A percentile compares a stretch with the other conserved stretches of the same genome.
phyloP scores from a whole-genome alignment of 2,329 filamentous ascomycete species.

The Hypoxylon sp. region DNA sequence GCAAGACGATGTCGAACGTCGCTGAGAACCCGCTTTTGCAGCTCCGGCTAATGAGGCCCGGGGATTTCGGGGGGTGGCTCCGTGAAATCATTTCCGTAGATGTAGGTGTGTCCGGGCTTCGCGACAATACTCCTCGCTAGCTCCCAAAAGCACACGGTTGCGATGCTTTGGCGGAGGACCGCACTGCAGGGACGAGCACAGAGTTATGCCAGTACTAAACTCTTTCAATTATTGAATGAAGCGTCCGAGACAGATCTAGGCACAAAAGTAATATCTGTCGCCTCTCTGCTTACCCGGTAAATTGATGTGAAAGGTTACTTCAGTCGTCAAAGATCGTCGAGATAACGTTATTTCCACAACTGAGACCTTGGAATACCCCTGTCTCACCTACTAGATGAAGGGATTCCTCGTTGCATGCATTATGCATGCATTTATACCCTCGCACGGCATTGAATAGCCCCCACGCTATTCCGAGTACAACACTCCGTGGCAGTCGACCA shows the following conservation, averaged over 20 bases:
- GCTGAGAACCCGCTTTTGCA: constrained; percentile 34
- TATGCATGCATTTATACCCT: constrained; percentile 38
- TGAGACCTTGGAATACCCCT: constrained; percentile 18
- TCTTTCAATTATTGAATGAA: neutral
- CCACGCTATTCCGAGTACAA: constrained; percentile 19
- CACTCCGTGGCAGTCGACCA: constrained; percentile 4
- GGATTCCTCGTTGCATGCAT: constrained; percentile 28
- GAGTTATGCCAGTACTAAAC: neutral
- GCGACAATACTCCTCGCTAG: neutral
- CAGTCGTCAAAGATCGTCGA: constrained; percentile 25
- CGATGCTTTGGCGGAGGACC: neutral
- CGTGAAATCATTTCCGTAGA: constrained; percentile 27
- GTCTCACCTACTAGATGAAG: constrained; percentile 30
- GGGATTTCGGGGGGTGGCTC: constrained; percentile 29
- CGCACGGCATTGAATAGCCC: constrained; percentile 22
- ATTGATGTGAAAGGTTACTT: constrained; percentile 21
- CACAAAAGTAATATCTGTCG: constrained; percentile 29
- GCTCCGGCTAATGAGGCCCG: constrained; percentile 39
- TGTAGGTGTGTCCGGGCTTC: constrained; percentile 9
- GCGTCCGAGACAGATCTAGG: constrained; percentile 17
- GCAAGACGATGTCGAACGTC: constrained; percentile 37
- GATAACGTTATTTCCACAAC: constrained; percentile 36
- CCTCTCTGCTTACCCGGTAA: constrained; percentile 36
- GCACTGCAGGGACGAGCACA: neutral
- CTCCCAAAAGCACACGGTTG: neutral